Conservation (phyloP, 1,284 basidiomycete genomes). For the Moesziomyces aphidis region DNA sequence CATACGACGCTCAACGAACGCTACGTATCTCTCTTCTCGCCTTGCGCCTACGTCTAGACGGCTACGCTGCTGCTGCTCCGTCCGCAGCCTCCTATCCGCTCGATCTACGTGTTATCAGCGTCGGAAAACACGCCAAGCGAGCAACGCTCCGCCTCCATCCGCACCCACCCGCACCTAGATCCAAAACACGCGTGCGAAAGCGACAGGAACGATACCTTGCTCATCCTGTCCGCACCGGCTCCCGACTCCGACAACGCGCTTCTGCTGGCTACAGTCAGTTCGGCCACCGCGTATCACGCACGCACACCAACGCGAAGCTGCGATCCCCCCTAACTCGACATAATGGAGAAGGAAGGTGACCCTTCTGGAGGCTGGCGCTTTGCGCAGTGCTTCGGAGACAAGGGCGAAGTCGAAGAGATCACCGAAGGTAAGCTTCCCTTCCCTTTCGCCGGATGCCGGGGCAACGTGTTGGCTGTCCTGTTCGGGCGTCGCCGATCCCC, state of each 20-base stretch:
- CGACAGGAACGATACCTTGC: not conserved
- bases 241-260: not conserved
- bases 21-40: not conserved
- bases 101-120: not conserved
- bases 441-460: no score
- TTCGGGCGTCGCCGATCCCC: no score
- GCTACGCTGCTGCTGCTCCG: not conserved
- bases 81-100: not conserved
- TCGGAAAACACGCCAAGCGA: not conserved
- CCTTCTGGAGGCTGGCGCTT: conserved; percentile 82
- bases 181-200: not conserved
- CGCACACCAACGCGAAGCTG: not conserved
- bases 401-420: conserved; percentile 91
- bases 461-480: no score
- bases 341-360: conserved; percentile 64
- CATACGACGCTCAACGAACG: not conserved
- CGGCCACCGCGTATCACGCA: not conserved
- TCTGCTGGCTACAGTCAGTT: not conserved
- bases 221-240: not conserved
- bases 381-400: conserved; percentile 94
- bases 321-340: conserved; percentile 6
- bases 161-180: not conserved
- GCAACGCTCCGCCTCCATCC: not conserved
- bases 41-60: not conserved
- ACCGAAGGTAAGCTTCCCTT: conserved; percentile 81